These are phyloP conservation scores for Penicillium ucsense DNA, from an alignment of 495 filamentous ascomycete genomes.

Conservation along the genomic window DNA sequence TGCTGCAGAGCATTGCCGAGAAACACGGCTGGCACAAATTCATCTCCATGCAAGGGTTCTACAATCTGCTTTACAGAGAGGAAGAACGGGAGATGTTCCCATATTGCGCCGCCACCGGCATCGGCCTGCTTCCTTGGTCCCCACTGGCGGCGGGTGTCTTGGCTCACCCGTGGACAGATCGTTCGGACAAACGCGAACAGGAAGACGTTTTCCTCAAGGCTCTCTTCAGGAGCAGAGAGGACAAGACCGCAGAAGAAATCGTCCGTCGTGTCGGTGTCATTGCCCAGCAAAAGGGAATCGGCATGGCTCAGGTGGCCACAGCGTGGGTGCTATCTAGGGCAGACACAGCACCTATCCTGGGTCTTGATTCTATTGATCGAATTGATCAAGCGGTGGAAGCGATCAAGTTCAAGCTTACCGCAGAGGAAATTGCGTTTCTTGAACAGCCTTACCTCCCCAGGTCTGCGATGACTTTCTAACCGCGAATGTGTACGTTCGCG, in stretches of 20 bases:
- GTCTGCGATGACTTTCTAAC: too few species aligned
- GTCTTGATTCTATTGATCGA: slow-evolving; percentile 44
- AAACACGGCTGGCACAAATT: slow-evolving; percentile 60
- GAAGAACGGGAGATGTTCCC: slow-evolving; percentile 66
- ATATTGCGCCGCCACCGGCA: slow-evolving; percentile 57
- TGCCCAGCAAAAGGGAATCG: slow-evolving; percentile 44
- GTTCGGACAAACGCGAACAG: slow-evolving; percentile 9
- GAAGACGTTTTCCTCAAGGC: too few species aligned
- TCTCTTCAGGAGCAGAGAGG: too few species aligned
- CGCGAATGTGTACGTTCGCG: too few species aligned
- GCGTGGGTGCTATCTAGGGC: slow-evolving; percentile 47
- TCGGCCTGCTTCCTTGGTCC: slow-evolving; percentile 58
- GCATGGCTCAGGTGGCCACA: slow-evolving; percentile 51
- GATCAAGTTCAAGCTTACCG: slow-evolving; percentile 37
- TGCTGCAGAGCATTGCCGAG: slow-evolving; percentile 33
- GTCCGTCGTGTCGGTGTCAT: slow-evolving; percentile 48
- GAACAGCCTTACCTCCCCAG: slow-evolving; percentile 53
- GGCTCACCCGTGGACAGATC: slow-evolving; percentile 29
- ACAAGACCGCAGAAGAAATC: slow-evolving; percentile 30
- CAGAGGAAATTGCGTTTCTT: slow-evolving; percentile 47
- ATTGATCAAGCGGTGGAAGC: slow-evolving; percentile 46
- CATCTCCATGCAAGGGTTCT: slow-evolving; percentile 59
- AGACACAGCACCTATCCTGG: slow-evolving; percentile 50
- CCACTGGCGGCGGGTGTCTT: slow-evolving; percentile 45
- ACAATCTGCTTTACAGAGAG: slow-evolving; percentile 61